These are phyloP conservation scores for Pyrenula aspistea DNA, from an alignment of 495 filamentous ascomycete species.

Conservation along the genomic window DNA sequence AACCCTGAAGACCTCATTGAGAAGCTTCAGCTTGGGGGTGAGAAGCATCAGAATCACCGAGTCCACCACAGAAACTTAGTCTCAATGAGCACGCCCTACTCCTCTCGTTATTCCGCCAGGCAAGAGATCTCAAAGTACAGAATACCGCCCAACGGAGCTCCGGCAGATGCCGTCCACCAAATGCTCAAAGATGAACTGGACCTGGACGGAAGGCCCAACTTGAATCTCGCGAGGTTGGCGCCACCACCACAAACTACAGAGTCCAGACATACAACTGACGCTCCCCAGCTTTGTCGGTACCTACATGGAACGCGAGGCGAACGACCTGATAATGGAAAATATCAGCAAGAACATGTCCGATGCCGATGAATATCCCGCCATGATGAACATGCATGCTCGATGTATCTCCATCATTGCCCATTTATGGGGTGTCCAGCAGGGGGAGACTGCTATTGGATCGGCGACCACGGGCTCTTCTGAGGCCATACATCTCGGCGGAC, in stretches of 20 bases:
- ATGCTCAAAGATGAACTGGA: conserved; percentile 65
- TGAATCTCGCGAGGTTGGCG: conserved; percentile 51
- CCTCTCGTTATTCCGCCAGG: conserved; percentile 46
- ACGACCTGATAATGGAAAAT: conserved; percentile 55
- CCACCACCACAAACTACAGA: too few relatives aligned
- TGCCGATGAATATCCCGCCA: conserved; percentile 65
- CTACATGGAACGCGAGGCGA: conserved; percentile 57
- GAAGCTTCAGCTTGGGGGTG: conserved; percentile 31
- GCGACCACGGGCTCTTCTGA: conserved; percentile 66
- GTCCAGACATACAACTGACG: background rate
- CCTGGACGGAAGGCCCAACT: conserved; percentile 58
- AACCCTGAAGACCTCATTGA: conserved; percentile 51
- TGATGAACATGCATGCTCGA: conserved; percentile 60
- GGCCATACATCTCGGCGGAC: conserved; percentile 61
- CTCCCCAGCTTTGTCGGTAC: conserved; percentile 53
- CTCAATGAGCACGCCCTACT: conserved; percentile 50
- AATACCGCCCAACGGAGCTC: conserved; percentile 49
- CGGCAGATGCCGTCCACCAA: conserved; percentile 52
- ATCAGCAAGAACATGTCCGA: conserved; percentile 55
- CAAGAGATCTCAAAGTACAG: conserved; percentile 56
- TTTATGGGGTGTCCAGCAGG: conserved; percentile 54
- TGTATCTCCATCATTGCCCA: conserved; percentile 53
- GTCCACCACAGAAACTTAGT: conserved; percentile 26
- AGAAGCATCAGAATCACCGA: conserved; percentile 19
- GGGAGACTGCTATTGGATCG: conserved; percentile 56